Evolutionary conservation across 2,329 filamentous ascomycete species (phyloP), one percentile per base, ranked within the genome.

Genomic region (Ophiostoma sp.): DNA sequence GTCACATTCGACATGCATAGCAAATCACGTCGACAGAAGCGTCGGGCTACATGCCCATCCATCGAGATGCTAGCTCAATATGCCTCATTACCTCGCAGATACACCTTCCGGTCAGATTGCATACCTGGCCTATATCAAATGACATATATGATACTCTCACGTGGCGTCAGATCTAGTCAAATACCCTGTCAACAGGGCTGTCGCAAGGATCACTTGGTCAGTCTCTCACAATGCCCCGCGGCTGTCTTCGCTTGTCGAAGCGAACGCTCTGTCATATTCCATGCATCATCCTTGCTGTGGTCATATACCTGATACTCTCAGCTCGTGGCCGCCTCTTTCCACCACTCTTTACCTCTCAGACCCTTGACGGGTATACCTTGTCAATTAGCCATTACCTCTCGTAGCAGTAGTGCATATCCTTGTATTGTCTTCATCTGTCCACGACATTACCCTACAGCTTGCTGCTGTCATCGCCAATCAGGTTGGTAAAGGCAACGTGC

Each of bases 401-500:
- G 27, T 27, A 27, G 27, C 27, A 27, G 27, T 27, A 27, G 27
- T 27, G 27, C 27, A 27, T 27, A 27, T 27, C 47, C 49, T 27
- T 4, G 49, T 55, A 55, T 27, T 27, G 18, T 36, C 18, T 11
- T 8, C 47, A 27, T 16, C 14, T 52, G 6, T 8, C 42, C 12
- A 44, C 3, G 12, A 12, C 42, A 27, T 8, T 2, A 9, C 8
- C 9, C 18, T 71, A 81, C 42, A 81, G 72, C 74, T 76, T 81
- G 1, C 76, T 74, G 1, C 72, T 73, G 4, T 84, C 83, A 72
- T 93, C 91, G 0, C 92, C 93, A 75, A 97, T 89, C 18, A 97
- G 77, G 70, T 87, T 87, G 74, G 90, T 77, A 77, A 97, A 98
- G 0, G 93, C 90, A 45, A 81, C 81, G 74, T 96, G 89, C 9